A percentile compares a stretch with the other conserved stretches of the same genome.
Conservation (phyloP, 2,329 filamentous ascomycete species). For the Fusarium newnesense region DNA sequence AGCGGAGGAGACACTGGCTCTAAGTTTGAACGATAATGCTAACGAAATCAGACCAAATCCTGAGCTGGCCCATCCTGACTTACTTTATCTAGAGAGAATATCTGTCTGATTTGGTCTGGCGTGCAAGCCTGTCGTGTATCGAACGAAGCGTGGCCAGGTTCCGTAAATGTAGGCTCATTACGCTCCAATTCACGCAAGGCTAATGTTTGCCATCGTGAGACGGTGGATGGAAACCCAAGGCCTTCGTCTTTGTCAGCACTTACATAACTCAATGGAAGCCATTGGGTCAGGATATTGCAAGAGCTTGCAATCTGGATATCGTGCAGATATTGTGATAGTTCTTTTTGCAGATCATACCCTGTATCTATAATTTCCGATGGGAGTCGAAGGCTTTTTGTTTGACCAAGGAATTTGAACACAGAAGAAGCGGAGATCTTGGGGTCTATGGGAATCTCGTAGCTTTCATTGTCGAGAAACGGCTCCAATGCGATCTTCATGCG, state of each 20-base stretch:
- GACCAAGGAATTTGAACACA: neutral
- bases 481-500: conserved; percentile 17
- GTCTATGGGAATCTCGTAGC: neutral
- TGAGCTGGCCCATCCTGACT: neutral
- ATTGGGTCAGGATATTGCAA: conserved; percentile 39
- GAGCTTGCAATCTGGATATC: conserved; percentile 28
- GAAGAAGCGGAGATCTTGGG: neutral
- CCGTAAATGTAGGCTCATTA: conserved; percentile 24
- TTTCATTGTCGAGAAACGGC: neutral
- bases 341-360: conserved; percentile 32
- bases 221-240: conserved; percentile 38
- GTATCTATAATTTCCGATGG: conserved; percentile 41
- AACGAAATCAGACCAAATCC: neutral
- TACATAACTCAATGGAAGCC: conserved; percentile 46
- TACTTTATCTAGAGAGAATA: conserved; percentile 16
- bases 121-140: neutral
- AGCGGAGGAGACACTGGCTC: conserved; percentile 44
- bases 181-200: conserved; percentile 43
- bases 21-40: neutral
- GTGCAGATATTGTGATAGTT: conserved; percentile 37
- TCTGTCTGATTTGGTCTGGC: neutral
- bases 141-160: neutral
- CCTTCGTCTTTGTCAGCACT: conserved; percentile 43
- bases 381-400: conserved; percentile 25
- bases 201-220: conserved; percentile 37